These are phyloP conservation scores for Exsudoporus frostii DNA, from an alignment of 768 basidiomycete genomes.

Conservation along the genomic window DNA sequence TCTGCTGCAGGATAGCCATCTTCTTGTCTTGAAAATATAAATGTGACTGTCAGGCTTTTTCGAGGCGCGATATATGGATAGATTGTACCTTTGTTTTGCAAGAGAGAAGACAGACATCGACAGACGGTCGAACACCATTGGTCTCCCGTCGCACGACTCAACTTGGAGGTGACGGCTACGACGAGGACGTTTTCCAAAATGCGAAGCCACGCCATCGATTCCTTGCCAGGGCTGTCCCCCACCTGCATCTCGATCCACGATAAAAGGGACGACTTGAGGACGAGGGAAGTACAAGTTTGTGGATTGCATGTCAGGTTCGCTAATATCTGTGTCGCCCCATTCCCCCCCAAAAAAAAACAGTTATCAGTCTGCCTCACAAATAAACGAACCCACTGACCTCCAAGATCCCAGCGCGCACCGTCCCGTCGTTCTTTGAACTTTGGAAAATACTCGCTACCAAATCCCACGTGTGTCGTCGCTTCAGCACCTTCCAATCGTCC, in stretches of 20 bases:
- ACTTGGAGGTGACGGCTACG: constrained; percentile 45
- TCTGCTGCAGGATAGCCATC: constrained; percentile 20
- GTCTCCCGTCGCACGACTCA: constrained; percentile 52
- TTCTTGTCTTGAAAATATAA: constrained; percentile 11
- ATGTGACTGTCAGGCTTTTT: background rate
- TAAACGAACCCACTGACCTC: constrained; percentile 48
- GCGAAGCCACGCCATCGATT: constrained; percentile 59
- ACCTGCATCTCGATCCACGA: constrained; percentile 84
- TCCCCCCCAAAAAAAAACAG: background rate
- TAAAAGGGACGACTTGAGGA: constrained; percentile 69
- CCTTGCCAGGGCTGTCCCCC: constrained; percentile 21
- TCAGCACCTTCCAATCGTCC: constrained; percentile 79
- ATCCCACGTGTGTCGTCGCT: constrained; percentile 85
- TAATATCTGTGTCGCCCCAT: constrained; percentile 48
- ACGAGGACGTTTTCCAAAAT: constrained; percentile 63
- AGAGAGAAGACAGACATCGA: constrained; percentile 42
- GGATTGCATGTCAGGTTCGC: constrained; percentile 69
- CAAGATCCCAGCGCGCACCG: constrained; percentile 56
- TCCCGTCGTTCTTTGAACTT: constrained; percentile 50
- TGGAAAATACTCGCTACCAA: constrained; percentile 81
- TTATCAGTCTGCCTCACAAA: background rate
- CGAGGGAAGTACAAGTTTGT: constrained; percentile 66
- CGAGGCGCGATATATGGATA: background rate
- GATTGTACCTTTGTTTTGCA: constrained; percentile 13
- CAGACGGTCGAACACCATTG: constrained; percentile 59